Conservation (phyloP, 2,329 filamentous ascomycete species). For the Xylaria arbuscula region DNA sequence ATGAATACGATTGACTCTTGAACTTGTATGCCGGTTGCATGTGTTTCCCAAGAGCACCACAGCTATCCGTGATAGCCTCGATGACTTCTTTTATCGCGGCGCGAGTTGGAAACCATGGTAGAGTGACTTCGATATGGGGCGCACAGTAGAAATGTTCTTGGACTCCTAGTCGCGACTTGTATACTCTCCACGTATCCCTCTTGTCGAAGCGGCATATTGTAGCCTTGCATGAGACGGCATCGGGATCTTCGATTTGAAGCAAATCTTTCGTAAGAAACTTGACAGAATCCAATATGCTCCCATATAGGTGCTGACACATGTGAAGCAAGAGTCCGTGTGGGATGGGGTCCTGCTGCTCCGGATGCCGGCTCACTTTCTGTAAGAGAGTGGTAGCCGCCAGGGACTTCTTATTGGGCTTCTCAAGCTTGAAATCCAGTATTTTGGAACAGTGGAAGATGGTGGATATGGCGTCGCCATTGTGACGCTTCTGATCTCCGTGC, state of each 20-base stretch:
- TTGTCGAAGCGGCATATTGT: slow-evolving; percentile 33
- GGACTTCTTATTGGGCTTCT: slow-evolving; percentile 27
- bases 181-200: slow-evolving; percentile 30
- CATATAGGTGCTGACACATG: slow-evolving; percentile 35
- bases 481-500: slow-evolving; percentile 25
- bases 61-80: slow-evolving; percentile 29
- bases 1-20: slow-evolving; percentile 18
- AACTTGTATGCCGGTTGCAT: slow-evolving; percentile 37
- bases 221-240: slow-evolving; percentile 28
- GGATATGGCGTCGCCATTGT: slow-evolving; percentile 1
- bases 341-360: slow-evolving; percentile 25
- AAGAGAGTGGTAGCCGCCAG: slow-evolving; percentile 21
- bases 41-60: slow-evolving; percentile 21
- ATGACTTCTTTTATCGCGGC: slow-evolving; percentile 28
- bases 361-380: slow-evolving; percentile 27
- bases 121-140: slow-evolving; percentile 32
- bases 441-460: slow-evolving; percentile 12
- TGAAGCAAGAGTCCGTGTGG: slow-evolving; percentile 27
- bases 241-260: slow-evolving; percentile 26
- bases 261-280: slow-evolving; percentile 23
- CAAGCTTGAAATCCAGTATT: slow-evolving; percentile 28
- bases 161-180: slow-evolving; percentile 24
- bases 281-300: slow-evolving; percentile 32
- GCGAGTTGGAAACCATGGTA: slow-evolving; percentile 29
- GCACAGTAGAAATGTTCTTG: slow-evolving; percentile 36